phyloP scores from a whole-genome alignment of 495 filamentous ascomycete species.

The Annulohypoxylon moriforme region DNA sequence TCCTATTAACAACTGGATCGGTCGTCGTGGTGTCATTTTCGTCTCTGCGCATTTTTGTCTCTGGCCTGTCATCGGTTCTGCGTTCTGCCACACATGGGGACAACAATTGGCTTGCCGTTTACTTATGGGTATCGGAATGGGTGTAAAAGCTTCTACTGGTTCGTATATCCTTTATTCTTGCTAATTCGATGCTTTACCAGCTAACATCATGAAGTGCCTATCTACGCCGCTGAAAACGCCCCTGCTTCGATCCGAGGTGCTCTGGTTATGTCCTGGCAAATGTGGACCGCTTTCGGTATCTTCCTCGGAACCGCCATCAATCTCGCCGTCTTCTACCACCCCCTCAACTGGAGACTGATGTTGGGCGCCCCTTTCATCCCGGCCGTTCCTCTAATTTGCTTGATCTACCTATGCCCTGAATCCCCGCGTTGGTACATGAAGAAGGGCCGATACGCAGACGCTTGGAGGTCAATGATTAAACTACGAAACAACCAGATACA shows the following conservation, averaged over 20 bases:
- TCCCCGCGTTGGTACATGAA: constrained; percentile 73
- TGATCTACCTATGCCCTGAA: constrained; percentile 80
- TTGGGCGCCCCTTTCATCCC: constrained; percentile 83
- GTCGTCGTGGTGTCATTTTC: constrained; percentile 77
- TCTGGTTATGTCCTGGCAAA: constrained; percentile 87
- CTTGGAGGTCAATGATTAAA: constrained; percentile 68
- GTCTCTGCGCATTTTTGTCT: constrained; percentile 72
- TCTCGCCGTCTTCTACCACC: constrained; percentile 68
- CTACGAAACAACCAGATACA: constrained; percentile 75
- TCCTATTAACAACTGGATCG: constrained; percentile 73
- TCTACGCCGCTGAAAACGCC: constrained; percentile 81
- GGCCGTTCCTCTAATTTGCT: constrained; percentile 71
- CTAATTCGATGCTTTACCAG: background rate
- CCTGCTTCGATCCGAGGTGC: constrained; percentile 80
- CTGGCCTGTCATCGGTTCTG: constrained; percentile 71
- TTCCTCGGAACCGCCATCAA: constrained; percentile 78
- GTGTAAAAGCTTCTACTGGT: constrained; percentile 64
- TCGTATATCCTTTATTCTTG: constrained; percentile 6
- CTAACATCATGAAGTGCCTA: constrained; percentile 69
- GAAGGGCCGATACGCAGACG: constrained; percentile 70
- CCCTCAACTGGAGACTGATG: constrained; percentile 77
- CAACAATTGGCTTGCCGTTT: constrained; percentile 72
- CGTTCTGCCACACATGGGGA: constrained; percentile 70
- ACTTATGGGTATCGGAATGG: constrained; percentile 79
- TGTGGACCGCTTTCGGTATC: constrained; percentile 88